Percentiles rank a stretch among this genome's conserved stretches.
These are phyloP conservation scores for Thelephora ganbajun DNA, from an alignment of 768 basidiomycete genomes.

Conservation along the genomic window DNA sequence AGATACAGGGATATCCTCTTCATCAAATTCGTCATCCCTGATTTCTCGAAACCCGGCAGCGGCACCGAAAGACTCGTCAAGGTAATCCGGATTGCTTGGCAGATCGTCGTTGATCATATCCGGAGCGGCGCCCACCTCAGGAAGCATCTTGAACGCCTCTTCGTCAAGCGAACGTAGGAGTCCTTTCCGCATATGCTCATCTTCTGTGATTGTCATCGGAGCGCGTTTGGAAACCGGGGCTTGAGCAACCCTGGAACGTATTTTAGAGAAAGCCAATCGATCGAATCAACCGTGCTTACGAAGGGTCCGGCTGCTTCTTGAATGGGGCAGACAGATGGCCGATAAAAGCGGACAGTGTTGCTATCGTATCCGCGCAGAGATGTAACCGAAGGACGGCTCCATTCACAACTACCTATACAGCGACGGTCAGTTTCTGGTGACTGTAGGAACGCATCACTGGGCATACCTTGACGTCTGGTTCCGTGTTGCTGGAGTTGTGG, in stretches of 20 bases:
- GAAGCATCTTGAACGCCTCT: conserved; percentile 59
- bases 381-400: conserved; percentile 42
- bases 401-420: conserved; percentile 38
- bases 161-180: conserved; percentile 66
- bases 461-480: too few species aligned
- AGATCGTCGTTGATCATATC: conserved; percentile 90
- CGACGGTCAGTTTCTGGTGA: background rate
- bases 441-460: too few species aligned
- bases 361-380: conserved; percentile 67
- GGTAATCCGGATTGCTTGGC: conserved; percentile 77
- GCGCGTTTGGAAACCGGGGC: background rate
- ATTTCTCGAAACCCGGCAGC: conserved; percentile 65
- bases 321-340: conserved; percentile 35
- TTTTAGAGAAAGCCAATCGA: background rate
- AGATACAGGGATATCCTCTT: conserved; percentile 13
- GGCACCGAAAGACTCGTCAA: conserved; percentile 70
- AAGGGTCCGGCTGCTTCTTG: conserved; percentile 16
- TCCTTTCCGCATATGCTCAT: conserved; percentile 5
- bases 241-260: background rate
- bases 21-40: conserved; percentile 59
- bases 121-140: conserved; percentile 64
- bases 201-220: conserved; percentile 3
- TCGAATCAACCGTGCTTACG: conserved; percentile 7
- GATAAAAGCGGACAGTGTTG: conserved; percentile 41
- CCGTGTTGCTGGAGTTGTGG: conserved; percentile 18